phyloP scores from a whole-genome alignment of 495 filamentous ascomycete genomes.

The Glarea lozoyensis region DNA sequence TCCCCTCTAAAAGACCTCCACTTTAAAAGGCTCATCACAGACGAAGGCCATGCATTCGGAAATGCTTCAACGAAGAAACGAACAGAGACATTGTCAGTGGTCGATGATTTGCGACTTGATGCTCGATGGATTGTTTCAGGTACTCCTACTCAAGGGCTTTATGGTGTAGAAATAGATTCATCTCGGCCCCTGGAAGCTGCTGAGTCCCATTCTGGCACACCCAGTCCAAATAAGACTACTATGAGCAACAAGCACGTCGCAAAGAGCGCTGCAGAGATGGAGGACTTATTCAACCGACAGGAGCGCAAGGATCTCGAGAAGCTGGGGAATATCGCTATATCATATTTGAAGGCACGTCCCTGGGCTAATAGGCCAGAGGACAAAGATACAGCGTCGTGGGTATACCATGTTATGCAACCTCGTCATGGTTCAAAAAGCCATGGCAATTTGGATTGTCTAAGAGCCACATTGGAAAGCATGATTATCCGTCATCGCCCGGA shows the following conservation, averaged over 20 bases:
- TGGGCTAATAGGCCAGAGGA: constrained; percentile 53
- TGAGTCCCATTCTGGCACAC: not conserved
- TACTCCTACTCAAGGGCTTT: constrained; percentile 73
- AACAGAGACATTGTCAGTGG: constrained; percentile 56
- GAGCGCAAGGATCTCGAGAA: constrained; percentile 66
- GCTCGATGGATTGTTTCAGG: constrained; percentile 86
- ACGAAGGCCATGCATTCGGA: constrained; percentile 83
- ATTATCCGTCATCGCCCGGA: constrained; percentile 72
- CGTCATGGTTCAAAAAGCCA: constrained; percentile 39
- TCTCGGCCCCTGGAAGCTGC: constrained; percentile 6
- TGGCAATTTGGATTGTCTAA: constrained; percentile 54
- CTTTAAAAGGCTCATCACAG: constrained; percentile 80
- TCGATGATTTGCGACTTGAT: constrained; percentile 60
- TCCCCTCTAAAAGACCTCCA: constrained; percentile 63
- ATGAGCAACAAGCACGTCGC: too few relatives aligned
- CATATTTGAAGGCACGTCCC: constrained; percentile 67
- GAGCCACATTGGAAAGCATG: constrained; percentile 59
- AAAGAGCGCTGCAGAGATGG: not conserved
- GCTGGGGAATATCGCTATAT: constrained; percentile 58
- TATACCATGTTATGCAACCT: constrained; percentile 62
- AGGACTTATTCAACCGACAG: constrained; percentile 27
- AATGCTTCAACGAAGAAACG: constrained; percentile 42
- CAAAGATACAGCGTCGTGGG: constrained; percentile 49
- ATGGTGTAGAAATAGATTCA: constrained; percentile 22
- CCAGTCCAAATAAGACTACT: not conserved